These are phyloP conservation scores for Boletus barrowsii DNA, from an alignment of 768 basidiomycete species.

Conservation along the genomic window DNA sequence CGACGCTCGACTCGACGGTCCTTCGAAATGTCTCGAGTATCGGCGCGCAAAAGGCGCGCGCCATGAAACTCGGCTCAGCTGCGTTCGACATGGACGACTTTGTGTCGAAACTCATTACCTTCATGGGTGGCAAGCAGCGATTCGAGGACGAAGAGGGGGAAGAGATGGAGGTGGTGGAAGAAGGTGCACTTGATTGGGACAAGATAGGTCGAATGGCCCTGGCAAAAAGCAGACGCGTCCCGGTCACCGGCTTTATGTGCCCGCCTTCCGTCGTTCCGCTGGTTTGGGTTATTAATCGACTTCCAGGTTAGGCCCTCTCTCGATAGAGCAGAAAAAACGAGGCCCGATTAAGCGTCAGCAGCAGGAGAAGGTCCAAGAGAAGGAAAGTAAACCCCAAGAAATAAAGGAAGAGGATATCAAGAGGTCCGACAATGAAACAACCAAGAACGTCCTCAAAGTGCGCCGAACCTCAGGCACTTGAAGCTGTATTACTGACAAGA, in stretches of 20 bases:
- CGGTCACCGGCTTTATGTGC: constrained; percentile 87
- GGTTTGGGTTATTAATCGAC: constrained; percentile 13
- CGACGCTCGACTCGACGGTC: constrained; percentile 83
- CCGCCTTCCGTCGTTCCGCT: constrained; percentile 21
- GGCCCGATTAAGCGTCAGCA: constrained; percentile 55
- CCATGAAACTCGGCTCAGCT: constrained; percentile 83
- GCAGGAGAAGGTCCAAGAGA: constrained; percentile 69
- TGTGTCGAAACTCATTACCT: constrained; percentile 65
- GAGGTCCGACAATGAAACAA: constrained; percentile 84
- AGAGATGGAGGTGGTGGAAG: constrained; percentile 53
- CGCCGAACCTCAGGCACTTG: constrained; percentile 22
- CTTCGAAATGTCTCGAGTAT: constrained; percentile 75
- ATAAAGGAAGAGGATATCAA: constrained; percentile 80
- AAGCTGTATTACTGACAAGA: background rate
- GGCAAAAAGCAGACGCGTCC: constrained; percentile 74
- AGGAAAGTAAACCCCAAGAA: constrained; percentile 72
- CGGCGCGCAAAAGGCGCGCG: constrained; percentile 83
- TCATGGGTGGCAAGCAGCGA: constrained; percentile 69
- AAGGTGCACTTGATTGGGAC: constrained; percentile 71
- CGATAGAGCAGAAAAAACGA: constrained; percentile 81
- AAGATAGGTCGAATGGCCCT: constrained; percentile 82
- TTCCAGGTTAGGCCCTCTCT: constrained; percentile 87
- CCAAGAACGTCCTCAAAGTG: constrained; percentile 77
- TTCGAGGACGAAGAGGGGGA: constrained; percentile 45
- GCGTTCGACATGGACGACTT: constrained; percentile 94